phyloP scores from a whole-genome alignment of 371 early-diverging fungal genomes.

The Rhizopus microsporus region DNA sequence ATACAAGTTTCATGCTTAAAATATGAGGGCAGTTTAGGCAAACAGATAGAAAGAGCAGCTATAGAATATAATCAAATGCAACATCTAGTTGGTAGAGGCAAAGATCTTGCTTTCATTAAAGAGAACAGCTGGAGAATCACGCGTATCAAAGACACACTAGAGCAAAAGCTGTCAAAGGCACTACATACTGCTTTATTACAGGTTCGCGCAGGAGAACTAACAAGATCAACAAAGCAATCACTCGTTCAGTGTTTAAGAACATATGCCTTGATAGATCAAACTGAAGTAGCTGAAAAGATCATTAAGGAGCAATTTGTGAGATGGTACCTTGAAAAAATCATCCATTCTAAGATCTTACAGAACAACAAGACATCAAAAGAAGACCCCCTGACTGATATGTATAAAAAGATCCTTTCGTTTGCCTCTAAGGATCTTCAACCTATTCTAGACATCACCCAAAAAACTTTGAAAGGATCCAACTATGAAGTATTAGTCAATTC shows the following conservation, averaged over 20 bases:
- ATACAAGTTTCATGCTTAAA: neutral
- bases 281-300: conserved; percentile 67
- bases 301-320: conserved; percentile 61
- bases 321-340: conserved; percentile 60
- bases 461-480: conserved; percentile 65
- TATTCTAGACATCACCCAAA: conserved; percentile 63
- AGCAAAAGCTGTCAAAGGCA: conserved; percentile 55
- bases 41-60: conserved; percentile 84
- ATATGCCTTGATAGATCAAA: conserved; percentile 75
- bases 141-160: conserved; percentile 73
- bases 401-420: conserved; percentile 59
- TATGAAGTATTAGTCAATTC: conserved; percentile 73
- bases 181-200: conserved; percentile 48
- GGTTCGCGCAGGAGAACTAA: conserved; percentile 42
- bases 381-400: conserved; percentile 56
- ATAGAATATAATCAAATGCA: conserved; percentile 86
- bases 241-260: conserved; percentile 72
- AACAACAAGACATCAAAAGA: conserved; percentile 25
- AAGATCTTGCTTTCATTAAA: conserved; percentile 68
- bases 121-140: conserved; percentile 79
- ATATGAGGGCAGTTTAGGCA: conserved; percentile 32
- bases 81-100: conserved; percentile 70
- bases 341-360: conserved; percentile 7
- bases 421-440: conserved; percentile 50
- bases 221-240: conserved; percentile 51